Percentiles rank a stretch among this genome's conserved stretches.
phyloP scores from a whole-genome alignment of 176 grass and related monocot species.

The Cenchrus americanus region DNA sequence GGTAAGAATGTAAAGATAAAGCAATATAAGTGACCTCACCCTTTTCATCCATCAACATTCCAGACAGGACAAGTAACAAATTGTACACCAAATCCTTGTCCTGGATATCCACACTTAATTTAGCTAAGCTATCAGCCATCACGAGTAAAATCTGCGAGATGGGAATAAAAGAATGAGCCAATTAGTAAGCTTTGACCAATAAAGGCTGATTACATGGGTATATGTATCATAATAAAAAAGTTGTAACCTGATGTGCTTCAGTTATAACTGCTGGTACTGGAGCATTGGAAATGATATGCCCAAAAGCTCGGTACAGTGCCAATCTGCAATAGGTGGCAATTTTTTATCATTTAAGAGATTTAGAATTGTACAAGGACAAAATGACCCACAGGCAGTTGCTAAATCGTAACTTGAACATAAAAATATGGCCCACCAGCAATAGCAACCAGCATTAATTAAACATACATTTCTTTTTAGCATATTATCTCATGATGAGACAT shows the following conservation, averaged over 20 bases:
- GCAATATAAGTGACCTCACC: constrained; percentile 60
- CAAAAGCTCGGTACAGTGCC: constrained; percentile 77
- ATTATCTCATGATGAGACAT: background rate
- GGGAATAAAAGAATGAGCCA: background rate
- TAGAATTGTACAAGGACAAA: constrained; percentile 16
- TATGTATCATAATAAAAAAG: constrained; percentile 35
- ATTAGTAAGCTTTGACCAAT: constrained; percentile 35
- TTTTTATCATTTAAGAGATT: constrained; percentile 29
- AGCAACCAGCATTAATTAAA: constrained; percentile 28
- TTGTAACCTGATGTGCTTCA: constrained; percentile 76
- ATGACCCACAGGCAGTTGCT: constrained; percentile 11
- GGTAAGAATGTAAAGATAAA: constrained; percentile 28
- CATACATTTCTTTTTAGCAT: background rate
- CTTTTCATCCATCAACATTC: constrained; percentile 87
- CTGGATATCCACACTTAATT: constrained; percentile 54
- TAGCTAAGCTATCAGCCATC: constrained; percentile 73
- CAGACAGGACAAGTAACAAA: constrained; percentile 83
- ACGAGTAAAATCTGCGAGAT: constrained; percentile 67
- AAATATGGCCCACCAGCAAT: constrained; percentile 21
- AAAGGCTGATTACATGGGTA: constrained; percentile 1
- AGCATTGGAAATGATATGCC: constrained; percentile 82
- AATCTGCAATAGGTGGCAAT: constrained; percentile 49
- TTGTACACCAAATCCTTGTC: constrained; percentile 86
- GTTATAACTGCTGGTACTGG: constrained; percentile 80
- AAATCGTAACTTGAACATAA: constrained; percentile 23